Evolutionary conservation across 2,329 filamentous ascomycete genomes (phyloP).

Genomic region (Fusarium albidum): DNA sequence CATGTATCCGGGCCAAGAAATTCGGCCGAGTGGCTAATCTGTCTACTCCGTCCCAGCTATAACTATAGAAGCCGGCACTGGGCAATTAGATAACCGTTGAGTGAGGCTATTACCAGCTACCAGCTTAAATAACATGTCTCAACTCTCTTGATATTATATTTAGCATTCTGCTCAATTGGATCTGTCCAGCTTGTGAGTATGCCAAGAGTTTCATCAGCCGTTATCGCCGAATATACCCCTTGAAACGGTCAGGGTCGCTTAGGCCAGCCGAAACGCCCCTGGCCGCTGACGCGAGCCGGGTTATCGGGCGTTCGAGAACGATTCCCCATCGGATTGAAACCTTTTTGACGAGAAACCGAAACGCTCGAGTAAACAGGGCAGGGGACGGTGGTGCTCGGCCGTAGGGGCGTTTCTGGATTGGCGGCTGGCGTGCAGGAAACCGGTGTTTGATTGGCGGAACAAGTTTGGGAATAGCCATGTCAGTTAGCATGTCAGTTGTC

Average conservation of each 20-base stretch:
- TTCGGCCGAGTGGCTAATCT: too few species aligned
- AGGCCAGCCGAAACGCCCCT: not conserved
- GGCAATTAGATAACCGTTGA: too few species aligned
- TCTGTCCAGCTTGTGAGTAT: too few species aligned
- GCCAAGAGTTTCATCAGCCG: too few species aligned
- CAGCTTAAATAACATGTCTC: too few species aligned
- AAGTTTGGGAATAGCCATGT: slow-evolving; percentile 8
- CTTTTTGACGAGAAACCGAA: not conserved
- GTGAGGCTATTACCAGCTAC: too few species aligned
- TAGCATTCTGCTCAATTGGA: too few species aligned
- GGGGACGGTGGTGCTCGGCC: not conserved
- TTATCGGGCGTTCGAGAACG: not conserved
- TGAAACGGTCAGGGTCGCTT: slow-evolving; percentile 3
- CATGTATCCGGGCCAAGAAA: too few species aligned
- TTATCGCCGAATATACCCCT: not conserved
- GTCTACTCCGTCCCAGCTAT: too few species aligned
- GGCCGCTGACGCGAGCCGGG: not conserved
- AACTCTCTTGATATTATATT: too few species aligned
- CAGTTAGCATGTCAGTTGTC: too few species aligned
- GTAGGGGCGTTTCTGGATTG: slow-evolving; percentile 9
- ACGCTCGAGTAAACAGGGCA: not conserved
- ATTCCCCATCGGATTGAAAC: not conserved
- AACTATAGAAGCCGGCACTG: too few species aligned
- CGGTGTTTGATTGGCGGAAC: not conserved
- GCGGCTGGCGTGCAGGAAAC: not conserved